phyloP scores from a whole-genome alignment of 2,329 filamentous ascomycete species.

The Gaeumannomyces sp. region DNA sequence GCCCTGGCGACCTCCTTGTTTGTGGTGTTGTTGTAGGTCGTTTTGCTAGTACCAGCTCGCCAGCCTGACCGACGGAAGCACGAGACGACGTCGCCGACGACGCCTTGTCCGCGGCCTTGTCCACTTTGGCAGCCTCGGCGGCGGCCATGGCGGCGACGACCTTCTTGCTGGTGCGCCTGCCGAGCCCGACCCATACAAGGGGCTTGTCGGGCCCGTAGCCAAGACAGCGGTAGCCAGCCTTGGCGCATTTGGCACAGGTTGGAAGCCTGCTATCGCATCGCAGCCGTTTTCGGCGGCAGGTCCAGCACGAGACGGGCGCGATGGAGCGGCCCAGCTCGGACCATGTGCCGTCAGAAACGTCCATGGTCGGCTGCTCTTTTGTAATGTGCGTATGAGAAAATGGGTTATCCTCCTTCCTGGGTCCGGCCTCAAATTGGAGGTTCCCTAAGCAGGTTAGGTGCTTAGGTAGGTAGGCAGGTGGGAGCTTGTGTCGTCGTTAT shows the following conservation, averaged over 20 bases:
- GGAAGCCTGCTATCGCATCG: slow-evolving; percentile 13
- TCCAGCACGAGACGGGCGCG: slow-evolving; percentile 12
- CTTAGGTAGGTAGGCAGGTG: too few relatives aligned
- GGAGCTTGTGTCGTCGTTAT: too few relatives aligned
- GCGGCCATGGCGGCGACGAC: slow-evolving; percentile 9
- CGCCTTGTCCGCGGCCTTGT: not conserved
- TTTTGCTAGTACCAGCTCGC: not conserved
- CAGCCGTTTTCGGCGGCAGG: slow-evolving; percentile 13
- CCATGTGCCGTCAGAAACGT: slow-evolving; percentile 7
- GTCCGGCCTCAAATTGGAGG: too few relatives aligned
- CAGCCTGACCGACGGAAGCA: not conserved
- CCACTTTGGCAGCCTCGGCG: not conserved
- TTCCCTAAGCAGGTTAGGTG: too few relatives aligned
- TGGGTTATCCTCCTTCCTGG: too few relatives aligned
- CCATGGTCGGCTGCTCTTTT: not conserved
- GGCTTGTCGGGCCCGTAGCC: slow-evolving; percentile 12
- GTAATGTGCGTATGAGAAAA: too few relatives aligned
- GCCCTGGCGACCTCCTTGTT: not conserved
- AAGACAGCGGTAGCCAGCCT: slow-evolving; percentile 11
- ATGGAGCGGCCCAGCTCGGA: slow-evolving; percentile 4
- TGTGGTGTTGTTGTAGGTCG: not conserved
- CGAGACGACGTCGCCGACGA: not conserved
- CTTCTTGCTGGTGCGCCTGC: slow-evolving; percentile 11
- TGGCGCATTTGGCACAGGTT: slow-evolving; percentile 13
- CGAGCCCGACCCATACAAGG: slow-evolving; percentile 12